Evolutionary conservation across 164 flowering plant genomes (phyloP).

Genomic region (Aristolochia fimbriata): DNA sequence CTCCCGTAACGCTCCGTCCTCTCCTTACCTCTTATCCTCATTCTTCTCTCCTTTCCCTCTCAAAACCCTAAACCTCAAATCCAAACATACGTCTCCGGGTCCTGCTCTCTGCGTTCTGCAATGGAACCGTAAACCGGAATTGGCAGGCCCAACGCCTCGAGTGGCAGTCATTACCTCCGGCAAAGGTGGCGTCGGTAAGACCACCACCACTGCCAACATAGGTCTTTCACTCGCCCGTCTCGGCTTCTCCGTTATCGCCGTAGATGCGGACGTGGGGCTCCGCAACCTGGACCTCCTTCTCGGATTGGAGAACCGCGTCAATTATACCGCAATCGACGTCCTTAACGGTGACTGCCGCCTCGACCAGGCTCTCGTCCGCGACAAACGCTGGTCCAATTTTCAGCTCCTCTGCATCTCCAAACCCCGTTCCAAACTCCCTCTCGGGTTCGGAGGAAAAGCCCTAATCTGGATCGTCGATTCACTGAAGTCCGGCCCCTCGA

Average conservation of each 20-base stretch:
- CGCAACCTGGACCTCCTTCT: slow-evolving; percentile 93
- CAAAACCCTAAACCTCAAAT: slow-evolving; percentile 10
- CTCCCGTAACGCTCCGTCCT: slow-evolving; percentile 7
- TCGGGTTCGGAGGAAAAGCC: slow-evolving; percentile 91
- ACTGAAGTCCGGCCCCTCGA: slow-evolving; percentile 47
- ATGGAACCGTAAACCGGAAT: slow-evolving; percentile 75
- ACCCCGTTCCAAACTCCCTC: slow-evolving; percentile 77
- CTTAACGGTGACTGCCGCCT: slow-evolving; percentile 93
- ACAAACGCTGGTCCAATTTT: slow-evolving; percentile 91
- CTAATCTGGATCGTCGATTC: slow-evolving; percentile 90
- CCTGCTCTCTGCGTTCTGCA: slow-evolving; percentile 46
- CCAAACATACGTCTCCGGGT: slow-evolving; percentile 13
- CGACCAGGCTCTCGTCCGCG: slow-evolving; percentile 85
- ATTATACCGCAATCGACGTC: slow-evolving; percentile 89
- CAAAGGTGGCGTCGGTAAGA: slow-evolving; percentile 98
- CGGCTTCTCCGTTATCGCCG: slow-evolving; percentile 90
- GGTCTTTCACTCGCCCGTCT: slow-evolving; percentile 89
- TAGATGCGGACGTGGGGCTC: slow-evolving; percentile 94
- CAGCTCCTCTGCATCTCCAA: slow-evolving; percentile 89
- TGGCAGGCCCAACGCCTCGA: slow-evolving; percentile 74
- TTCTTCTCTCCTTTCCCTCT: background rate
- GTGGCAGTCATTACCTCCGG: slow-evolving; percentile 97
- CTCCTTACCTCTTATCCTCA: slow-evolving; percentile 1
- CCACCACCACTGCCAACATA: slow-evolving; percentile 93
- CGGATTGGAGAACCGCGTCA: slow-evolving; percentile 90